These are phyloP conservation scores for Aureobasidium musti DNA, from an alignment of 2,329 filamentous ascomycete species.

Conservation along the genomic window DNA sequence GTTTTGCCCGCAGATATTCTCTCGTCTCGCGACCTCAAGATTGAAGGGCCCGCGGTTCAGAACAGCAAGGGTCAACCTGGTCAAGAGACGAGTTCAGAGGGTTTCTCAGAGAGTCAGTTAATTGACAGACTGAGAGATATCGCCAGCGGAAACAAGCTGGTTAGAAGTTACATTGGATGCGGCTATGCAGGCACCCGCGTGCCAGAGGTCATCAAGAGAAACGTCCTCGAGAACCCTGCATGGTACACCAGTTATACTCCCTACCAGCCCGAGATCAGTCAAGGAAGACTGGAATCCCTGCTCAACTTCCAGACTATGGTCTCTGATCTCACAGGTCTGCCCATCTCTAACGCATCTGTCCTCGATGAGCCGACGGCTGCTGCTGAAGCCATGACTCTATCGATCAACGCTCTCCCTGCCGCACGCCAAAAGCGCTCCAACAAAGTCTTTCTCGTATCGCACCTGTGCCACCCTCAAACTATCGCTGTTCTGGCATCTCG, in stretches of 20 bases:
- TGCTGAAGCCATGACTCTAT: slow-evolving; percentile 94
- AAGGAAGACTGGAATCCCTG: slow-evolving; percentile 86
- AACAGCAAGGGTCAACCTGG: slow-evolving; percentile 41
- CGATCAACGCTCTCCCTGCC: slow-evolving; percentile 71
- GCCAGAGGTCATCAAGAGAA: slow-evolving; percentile 87
- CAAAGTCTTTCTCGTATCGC: slow-evolving; percentile 83
- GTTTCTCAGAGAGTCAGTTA: slow-evolving; percentile 62
- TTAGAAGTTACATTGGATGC: slow-evolving; percentile 73
- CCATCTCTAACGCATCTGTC: slow-evolving; percentile 87
- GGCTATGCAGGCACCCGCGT: slow-evolving; percentile 88
- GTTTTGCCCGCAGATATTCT: slow-evolving; percentile 81
- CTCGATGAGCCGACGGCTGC: slow-evolving; percentile 91
- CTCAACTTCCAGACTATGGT: slow-evolving; percentile 96
- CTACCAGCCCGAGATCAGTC: slow-evolving; percentile 96
- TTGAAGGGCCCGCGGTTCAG: slow-evolving; percentile 51
- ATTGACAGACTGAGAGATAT: slow-evolving; percentile 57
- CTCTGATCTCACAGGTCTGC: slow-evolving; percentile 79
- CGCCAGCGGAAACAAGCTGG: slow-evolving; percentile 62
- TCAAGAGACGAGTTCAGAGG: slow-evolving; percentile 43
- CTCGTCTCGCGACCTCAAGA: slow-evolving; percentile 63
- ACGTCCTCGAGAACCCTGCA: slow-evolving; percentile 86
- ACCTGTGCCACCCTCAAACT: slow-evolving; percentile 81
- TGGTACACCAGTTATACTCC: slow-evolving; percentile 99
- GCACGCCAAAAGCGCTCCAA: slow-evolving; percentile 71
- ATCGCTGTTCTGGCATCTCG: slow-evolving; percentile 80